A percentile compares a stretch with the other conserved stretches of the same genome.
These are phyloP conservation scores for Aureobasidium mangrovei DNA, from an alignment of 2,329 filamentous ascomycete species.

Conservation along the genomic window DNA sequence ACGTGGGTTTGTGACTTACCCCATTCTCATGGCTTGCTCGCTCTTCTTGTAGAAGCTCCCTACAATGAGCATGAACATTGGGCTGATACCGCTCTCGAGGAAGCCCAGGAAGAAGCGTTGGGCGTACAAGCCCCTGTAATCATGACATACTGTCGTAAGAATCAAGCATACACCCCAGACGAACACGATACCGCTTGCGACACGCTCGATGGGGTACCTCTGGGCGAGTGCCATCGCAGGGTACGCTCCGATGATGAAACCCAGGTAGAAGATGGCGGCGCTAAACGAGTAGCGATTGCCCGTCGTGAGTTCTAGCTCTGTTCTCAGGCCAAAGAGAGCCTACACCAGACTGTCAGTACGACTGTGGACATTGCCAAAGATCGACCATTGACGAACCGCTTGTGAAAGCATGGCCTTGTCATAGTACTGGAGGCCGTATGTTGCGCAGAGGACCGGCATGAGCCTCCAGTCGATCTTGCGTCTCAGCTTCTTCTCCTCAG, in stretches of 20 bases:
- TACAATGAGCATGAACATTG: constrained; percentile 47
- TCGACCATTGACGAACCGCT: constrained; percentile 31
- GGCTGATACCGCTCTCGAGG: constrained; percentile 46
- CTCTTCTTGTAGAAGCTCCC: constrained; percentile 24
- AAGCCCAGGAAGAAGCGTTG: constrained; percentile 48
- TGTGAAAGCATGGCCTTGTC: constrained; percentile 48
- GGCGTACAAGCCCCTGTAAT: constrained; percentile 5
- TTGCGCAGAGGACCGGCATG: constrained; percentile 39
- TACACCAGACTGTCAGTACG: constrained; percentile 15
- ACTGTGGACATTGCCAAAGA: not conserved
- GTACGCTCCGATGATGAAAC: constrained; percentile 41
- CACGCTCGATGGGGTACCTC: constrained; percentile 37
- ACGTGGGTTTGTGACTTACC: not conserved
- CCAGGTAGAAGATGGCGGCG: constrained; percentile 42
- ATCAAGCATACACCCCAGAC: not conserved
- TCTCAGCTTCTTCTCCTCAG: constrained; percentile 36
- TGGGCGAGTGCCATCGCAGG: constrained; percentile 38
- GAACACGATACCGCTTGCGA: not conserved
- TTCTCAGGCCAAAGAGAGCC: constrained; percentile 35
- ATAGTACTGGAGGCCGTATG: constrained; percentile 41
- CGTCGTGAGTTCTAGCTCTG: constrained; percentile 32
- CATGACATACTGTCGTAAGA: not conserved
- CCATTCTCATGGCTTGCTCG: constrained; percentile 19
- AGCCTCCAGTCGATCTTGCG: constrained; percentile 37
- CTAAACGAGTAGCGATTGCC: constrained; percentile 39